A percentile compares a stretch with the other conserved stretches of the same genome.
Conservation (phyloP, 2,329 filamentous ascomycete species). For the Sporothrix euskadiensis region DNA sequence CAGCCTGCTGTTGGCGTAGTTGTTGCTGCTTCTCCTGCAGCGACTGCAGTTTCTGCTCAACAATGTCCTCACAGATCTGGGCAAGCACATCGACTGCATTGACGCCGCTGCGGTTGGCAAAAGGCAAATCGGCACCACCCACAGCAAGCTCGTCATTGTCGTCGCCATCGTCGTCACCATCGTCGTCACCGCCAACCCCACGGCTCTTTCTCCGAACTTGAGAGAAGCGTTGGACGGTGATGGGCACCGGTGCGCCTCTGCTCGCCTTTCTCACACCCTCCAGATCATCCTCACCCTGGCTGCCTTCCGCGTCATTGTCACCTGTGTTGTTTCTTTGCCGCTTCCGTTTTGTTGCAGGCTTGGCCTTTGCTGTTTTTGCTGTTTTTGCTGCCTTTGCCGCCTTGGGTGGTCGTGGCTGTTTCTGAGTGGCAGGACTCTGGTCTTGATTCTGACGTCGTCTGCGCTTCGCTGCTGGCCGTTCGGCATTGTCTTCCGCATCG, state of each 20-base stretch:
- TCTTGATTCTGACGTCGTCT: slow-evolving; percentile 41
- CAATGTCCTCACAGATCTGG: slow-evolving; percentile 62
- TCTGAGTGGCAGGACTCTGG: slow-evolving; percentile 48
- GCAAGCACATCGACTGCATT: slow-evolving; percentile 64
- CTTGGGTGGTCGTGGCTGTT: slow-evolving; percentile 40
- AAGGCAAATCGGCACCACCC: slow-evolving; percentile 55
- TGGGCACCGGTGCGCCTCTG: slow-evolving; percentile 45
- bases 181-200: not conserved
- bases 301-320: slow-evolving; percentile 33
- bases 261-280: slow-evolving; percentile 35
- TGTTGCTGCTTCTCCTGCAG: slow-evolving; percentile 45
- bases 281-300: slow-evolving; percentile 23
- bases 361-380: slow-evolving; percentile 38
- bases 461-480: slow-evolving; percentile 43
- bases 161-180: slow-evolving; percentile 1
- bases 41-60: slow-evolving; percentile 52
- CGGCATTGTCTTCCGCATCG: slow-evolving; percentile 28
- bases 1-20: slow-evolving; percentile 31
- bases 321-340: slow-evolving; percentile 34
- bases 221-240: slow-evolving; percentile 64
- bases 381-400: slow-evolving; percentile 24
- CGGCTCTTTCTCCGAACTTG: slow-evolving; percentile 35
- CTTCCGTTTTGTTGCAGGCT: slow-evolving; percentile 33
- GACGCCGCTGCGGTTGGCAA: slow-evolving; percentile 55
- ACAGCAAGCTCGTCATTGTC: slow-evolving; percentile 47